Evolutionary conservation across 495 filamentous ascomycete species (phyloP).

Genomic region (Neurospora sp.): DNA sequence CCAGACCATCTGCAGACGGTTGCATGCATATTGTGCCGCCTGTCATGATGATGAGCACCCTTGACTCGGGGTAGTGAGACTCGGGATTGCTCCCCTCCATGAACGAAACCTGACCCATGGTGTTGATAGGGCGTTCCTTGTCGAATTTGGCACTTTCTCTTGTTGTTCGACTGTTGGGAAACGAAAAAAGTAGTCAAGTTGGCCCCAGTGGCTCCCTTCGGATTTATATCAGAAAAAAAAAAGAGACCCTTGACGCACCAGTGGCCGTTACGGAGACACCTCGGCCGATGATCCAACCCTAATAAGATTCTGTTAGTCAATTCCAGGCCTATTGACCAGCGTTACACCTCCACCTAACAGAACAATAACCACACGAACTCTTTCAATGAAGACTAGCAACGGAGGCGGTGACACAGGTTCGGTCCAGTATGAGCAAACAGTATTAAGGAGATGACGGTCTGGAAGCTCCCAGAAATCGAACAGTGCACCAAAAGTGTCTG

Average conservation of each 20-base stretch:
- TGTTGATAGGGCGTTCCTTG: background rate
- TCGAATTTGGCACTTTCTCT: background rate
- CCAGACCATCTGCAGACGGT: conserved; percentile 51
- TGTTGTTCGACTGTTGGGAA: background rate
- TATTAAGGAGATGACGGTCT: background rate
- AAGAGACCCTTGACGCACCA: background rate
- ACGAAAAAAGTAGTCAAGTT: background rate
- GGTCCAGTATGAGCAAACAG: background rate
- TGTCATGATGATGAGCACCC: conserved; percentile 85
- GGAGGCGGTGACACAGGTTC: background rate
- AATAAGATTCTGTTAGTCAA: background rate
- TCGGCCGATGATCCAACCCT: background rate
- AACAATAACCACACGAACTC: background rate
- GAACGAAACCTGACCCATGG: conserved; percentile 16
- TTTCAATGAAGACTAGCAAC: background rate
- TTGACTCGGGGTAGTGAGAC: conserved; percentile 51
- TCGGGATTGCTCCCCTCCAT: conserved; percentile 17
- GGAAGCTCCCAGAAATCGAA: background rate
- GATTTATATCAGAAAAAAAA: background rate
- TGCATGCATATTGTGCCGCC: conserved; percentile 97
- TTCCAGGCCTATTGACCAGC: background rate
- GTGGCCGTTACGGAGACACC: background rate
- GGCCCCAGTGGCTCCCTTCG: background rate
- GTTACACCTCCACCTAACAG: background rate
- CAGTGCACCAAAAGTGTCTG: too few species aligned